phyloP scores from a whole-genome alignment of 176 grass and related monocot genomes.

The Hsuehochloa calcarea region DNA sequence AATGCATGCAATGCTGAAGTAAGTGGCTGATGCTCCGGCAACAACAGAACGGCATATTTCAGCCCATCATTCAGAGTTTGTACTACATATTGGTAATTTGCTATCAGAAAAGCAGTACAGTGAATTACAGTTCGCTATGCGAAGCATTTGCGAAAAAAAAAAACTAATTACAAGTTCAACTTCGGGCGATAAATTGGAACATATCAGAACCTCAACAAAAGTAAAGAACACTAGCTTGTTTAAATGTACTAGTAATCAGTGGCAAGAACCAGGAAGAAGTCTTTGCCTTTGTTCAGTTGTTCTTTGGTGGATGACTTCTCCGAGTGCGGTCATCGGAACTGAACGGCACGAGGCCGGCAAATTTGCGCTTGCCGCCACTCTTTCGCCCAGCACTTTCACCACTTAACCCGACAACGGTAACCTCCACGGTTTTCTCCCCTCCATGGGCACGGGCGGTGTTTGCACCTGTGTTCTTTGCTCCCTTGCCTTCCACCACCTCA shows the following conservation, averaged over 20 bases:
- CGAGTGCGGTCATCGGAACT: conserved; percentile 59
- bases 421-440: conserved; percentile 44
- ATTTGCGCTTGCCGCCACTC: conserved; percentile 29
- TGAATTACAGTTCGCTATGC: not conserved
- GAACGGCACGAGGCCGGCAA: conserved; percentile 47
- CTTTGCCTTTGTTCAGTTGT: conserved; percentile 83
- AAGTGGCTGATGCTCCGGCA: conserved; percentile 1
- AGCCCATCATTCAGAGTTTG: not conserved
- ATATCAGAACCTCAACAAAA: not conserved
- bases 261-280: conserved; percentile 32
- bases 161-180: not conserved
- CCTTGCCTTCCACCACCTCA: conserved; percentile 11
- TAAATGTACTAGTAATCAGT: not conserved
- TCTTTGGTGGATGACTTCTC: conserved; percentile 64
- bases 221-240: not conserved
- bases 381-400: not conserved
- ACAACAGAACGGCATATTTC: not conserved
- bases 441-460: conserved; percentile 30
- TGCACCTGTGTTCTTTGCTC: conserved; percentile 52
- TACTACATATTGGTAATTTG: not conserved
- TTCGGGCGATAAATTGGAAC: not conserved
- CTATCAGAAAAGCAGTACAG: not conserved
- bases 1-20: not conserved
- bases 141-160: not conserved
- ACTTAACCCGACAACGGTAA: conserved; percentile 35